These are phyloP conservation scores for Xylariaceae sp. DNA, from an alignment of 2,329 filamentous ascomycete species.

Conservation along the genomic window DNA sequence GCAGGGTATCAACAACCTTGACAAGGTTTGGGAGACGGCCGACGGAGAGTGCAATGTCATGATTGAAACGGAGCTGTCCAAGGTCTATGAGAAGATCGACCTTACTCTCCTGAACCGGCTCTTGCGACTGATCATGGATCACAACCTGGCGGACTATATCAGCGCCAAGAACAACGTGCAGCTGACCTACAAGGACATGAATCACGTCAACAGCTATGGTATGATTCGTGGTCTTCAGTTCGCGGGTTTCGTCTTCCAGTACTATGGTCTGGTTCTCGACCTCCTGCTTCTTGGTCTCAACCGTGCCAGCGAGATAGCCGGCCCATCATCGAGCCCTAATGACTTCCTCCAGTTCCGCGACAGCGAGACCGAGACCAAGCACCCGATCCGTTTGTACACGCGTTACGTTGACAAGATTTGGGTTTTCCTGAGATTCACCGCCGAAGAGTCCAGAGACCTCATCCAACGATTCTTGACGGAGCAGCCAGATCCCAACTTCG, in stretches of 20 bases:
- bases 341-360: conserved; percentile 98
- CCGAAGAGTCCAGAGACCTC: conserved; percentile 88
- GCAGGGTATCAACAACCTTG: conserved; percentile 96
- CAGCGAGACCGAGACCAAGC: conserved; percentile 80
- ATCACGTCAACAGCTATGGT: conserved; percentile 96
- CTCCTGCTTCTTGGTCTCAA: conserved; percentile 85
- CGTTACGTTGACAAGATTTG: conserved; percentile 98
- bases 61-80: conserved; percentile 97
- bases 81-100: conserved; percentile 99
- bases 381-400: conserved; percentile 96
- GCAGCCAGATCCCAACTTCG: conserved; percentile 96
- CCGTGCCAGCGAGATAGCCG: conserved; percentile 95
- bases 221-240: conserved; percentile 98
- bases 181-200: conserved; percentile 99
- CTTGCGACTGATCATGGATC: conserved; percentile 94
- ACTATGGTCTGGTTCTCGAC: conserved; percentile 93
- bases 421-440: conserved; percentile 91
- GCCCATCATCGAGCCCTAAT: conserved; percentile 86
- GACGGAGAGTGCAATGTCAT: conserved; percentile 97
- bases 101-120: conserved; percentile 90
- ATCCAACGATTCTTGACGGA: conserved; percentile 98
- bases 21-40: conserved; percentile 87
- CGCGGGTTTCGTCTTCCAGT: conserved; percentile 98
- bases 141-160: conserved; percentile 98
- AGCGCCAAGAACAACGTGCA: conserved; percentile 99